These are phyloP conservation scores for Citrus sp. DNA, from an alignment of 345 rosid species.

Conservation along the genomic window DNA sequence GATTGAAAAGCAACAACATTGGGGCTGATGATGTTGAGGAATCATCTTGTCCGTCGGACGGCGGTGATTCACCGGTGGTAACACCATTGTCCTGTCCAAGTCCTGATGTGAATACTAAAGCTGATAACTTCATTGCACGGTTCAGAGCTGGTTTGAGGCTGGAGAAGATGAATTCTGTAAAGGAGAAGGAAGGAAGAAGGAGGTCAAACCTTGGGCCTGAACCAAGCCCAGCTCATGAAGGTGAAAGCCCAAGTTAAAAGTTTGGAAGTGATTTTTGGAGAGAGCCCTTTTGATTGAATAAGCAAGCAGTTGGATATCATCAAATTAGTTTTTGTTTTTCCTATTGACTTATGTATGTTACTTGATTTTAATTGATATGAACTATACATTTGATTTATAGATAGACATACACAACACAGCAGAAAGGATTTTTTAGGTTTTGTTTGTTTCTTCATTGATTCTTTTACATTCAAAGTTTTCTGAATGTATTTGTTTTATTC, in stretches of 20 bases:
- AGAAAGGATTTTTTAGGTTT: background rate
- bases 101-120: conserved; percentile 85
- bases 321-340: background rate
- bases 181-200: conserved; percentile 23
- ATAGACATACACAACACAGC: background rate
- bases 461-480: background rate
- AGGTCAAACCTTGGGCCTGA: conserved; percentile 68
- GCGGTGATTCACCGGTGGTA: background rate
- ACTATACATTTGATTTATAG: background rate
- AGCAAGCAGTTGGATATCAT: background rate
- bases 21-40: conserved; percentile 36
- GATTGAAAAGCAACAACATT: conserved; percentile 49
- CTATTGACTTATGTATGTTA: background rate
- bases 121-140: conserved; percentile 75
- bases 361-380: background rate
- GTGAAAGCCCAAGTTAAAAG: background rate
- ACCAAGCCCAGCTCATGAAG: background rate
- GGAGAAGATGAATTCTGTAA: conserved; percentile 70
- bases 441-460: background rate
- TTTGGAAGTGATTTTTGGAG: background rate
- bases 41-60: conserved; percentile 26
- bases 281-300: background rate
- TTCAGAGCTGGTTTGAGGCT: conserved; percentile 71
- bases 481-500: background rate
- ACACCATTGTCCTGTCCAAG: conserved; percentile 59